Conservation (phyloP, 2,329 filamentous ascomycete species). For the Corniculantispora saksenae region DNA sequence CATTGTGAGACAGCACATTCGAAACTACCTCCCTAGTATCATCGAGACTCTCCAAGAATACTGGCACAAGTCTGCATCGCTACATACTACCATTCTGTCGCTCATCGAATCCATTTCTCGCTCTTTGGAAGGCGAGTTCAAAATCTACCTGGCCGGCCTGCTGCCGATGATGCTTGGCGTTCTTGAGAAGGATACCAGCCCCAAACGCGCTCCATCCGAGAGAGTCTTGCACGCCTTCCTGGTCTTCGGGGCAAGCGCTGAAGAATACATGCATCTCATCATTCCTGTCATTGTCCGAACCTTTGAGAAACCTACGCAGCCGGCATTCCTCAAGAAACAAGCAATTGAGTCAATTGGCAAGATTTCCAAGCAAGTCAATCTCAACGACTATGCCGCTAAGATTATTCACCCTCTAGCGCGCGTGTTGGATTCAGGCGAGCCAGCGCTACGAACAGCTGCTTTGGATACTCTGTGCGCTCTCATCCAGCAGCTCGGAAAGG, state of each 20-base stretch:
- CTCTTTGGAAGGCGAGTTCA: conserved; percentile 96
- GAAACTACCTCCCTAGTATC: conserved; percentile 85
- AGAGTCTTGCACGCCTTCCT: conserved; percentile 92
- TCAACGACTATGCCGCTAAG: conserved; percentile 94
- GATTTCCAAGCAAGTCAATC: conserved; percentile 91
- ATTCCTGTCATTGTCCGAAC: conserved; percentile 92
- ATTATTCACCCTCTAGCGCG: conserved; percentile 93
- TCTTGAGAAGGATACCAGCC: conserved; percentile 79
- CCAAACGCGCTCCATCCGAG: conserved; percentile 79
- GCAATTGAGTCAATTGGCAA: conserved; percentile 95
- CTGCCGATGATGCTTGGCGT: conserved; percentile 93
- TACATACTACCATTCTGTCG: conserved; percentile 89
- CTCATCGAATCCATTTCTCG: conserved; percentile 92
- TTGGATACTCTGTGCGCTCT: conserved; percentile 93
- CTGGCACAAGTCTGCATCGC: conserved; percentile 77
- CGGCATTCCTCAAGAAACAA: conserved; percentile 75
- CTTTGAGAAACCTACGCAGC: conserved; percentile 86
- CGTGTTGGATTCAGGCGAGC: conserved; percentile 73
- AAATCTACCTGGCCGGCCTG: conserved; percentile 86
- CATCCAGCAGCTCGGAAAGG: conserved; percentile 92
- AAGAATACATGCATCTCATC: conserved; percentile 99
- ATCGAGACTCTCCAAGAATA: conserved; percentile 85
- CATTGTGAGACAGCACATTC: conserved; percentile 94
- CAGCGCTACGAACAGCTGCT: conserved; percentile 74
- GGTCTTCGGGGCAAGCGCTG: conserved; percentile 90